Base-by-base conservation (phyloP, 441 rosid species). In the Pelargonium australe region DNA sequence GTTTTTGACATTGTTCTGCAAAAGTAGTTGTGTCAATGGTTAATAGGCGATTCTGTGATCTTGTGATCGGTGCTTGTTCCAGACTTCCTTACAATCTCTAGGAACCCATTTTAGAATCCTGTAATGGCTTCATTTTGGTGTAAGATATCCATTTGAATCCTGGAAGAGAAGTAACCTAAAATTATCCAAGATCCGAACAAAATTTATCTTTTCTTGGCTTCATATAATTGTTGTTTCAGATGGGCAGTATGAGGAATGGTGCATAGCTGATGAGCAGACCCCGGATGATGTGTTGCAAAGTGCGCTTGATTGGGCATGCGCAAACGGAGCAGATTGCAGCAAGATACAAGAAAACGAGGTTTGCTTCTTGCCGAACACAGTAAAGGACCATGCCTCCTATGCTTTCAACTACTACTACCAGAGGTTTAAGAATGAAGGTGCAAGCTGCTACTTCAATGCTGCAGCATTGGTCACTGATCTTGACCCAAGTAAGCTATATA, bases 401-500 rank as follows among this genome's bases (percentile, higher is more conserved):
- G 89, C 90, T 64, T 90, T 90, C 78, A 86, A 90, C 68, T 75
- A 67, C 84, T 90, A 86, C 76, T 90, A 83, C 84, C 91, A 88
- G 77, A 79, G 53, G 61, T 81, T 81, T 78, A 86, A 86, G 77
- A 53, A 73, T 78, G 75, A 65, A 7, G 90, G 92, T 49, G 92
- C 89, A 69, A 84, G 88, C 72, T 84, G 92, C 82, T 80, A 72
- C 85, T 86, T 86, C 85, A 85, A 62, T 75, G 89, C 90, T 12
- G 87, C 94, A 53, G 90, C 92, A 55, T 75, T 88, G 74, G 74
- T 79, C 72, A 88, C 92, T 6, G 88, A 83, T 60, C 87, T 88
- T 49, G 90, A 90, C 79, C 92, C 92, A 1, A 87, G 90, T 86
- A 83, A 80, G 87, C 45, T 67, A 64, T 53, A 12, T 13, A 45